These are phyloP conservation scores for Puccinia brachypodii DNA, from an alignment of 1,284 basidiomycete genomes.

Conservation along the genomic window DNA sequence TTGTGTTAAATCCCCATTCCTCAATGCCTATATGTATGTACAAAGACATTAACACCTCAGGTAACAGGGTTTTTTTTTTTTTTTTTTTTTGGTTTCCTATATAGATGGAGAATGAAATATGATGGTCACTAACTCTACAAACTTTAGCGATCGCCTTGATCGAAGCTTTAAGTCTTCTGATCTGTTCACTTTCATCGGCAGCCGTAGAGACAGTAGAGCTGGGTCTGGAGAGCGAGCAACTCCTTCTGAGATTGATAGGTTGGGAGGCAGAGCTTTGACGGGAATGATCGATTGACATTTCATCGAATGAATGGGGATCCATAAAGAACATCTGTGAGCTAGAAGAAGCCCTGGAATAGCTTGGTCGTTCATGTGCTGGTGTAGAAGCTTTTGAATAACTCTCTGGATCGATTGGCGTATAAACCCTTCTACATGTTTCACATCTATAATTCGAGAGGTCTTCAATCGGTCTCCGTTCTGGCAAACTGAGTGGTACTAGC, in stretches of 20 bases:
- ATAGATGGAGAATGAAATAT: background rate
- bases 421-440: constrained; percentile 19
- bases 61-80: background rate
- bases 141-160: constrained; percentile 49
- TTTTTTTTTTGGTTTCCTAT: background rate
- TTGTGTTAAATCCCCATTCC: constrained; percentile 45
- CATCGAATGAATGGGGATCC: background rate
- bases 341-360: constrained; percentile 23
- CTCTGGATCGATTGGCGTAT: background rate
- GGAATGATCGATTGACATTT: constrained; percentile 18
- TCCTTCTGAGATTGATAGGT: background rate
- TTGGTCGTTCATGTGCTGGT: constrained; percentile 25
- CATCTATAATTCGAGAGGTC: constrained; percentile 14
- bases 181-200: constrained; percentile 45
- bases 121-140: constrained; percentile 31
- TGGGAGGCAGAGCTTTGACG: constrained; percentile 31
- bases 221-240: background rate
- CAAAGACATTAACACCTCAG: background rate
- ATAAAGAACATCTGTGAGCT: constrained; percentile 13
- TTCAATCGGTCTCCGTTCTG: background rate
- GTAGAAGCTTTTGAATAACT: constrained; percentile 38
- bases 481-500: background rate
- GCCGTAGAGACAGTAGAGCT: constrained; percentile 3
- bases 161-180: constrained; percentile 41
- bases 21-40: constrained; percentile 13